These are phyloP conservation scores for Microcos paniculata DNA, from an alignment of 345 rosid genomes.

Conservation along the genomic window DNA sequence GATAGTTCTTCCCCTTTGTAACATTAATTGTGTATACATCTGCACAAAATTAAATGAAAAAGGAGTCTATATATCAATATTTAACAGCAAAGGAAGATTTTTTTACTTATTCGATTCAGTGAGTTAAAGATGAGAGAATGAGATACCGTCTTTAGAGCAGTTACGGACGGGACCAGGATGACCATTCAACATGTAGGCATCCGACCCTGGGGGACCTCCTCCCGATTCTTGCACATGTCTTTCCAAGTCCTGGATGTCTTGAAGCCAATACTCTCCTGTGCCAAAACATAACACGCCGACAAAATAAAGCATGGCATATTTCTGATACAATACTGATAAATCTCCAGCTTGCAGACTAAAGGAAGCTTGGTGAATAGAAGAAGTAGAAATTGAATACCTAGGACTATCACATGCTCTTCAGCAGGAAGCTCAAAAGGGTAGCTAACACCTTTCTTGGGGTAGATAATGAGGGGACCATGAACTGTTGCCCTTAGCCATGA, in stretches of 20 bases:
- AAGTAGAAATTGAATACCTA: constrained; percentile 12
- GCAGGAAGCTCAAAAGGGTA: constrained; percentile 31
- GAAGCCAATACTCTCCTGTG: constrained; percentile 12
- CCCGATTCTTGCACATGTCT: constrained; percentile 7
- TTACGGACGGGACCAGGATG: constrained; percentile 6
- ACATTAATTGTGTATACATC: constrained; percentile 3
- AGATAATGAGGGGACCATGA: constrained; percentile 47
- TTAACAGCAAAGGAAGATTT: neutral
- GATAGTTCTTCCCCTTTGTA: constrained; percentile 11
- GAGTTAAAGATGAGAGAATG: neutral
- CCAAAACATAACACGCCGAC: neutral
- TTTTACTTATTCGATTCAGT: neutral
- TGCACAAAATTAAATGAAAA: neutral
- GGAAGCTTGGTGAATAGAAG: neutral
- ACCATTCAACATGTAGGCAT: constrained; percentile 12
- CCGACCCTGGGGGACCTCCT: constrained; percentile 16
- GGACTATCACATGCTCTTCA: constrained; percentile 27
- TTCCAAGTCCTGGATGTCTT: constrained; percentile 10
- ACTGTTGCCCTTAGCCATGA: constrained; percentile 41
- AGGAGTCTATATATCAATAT: neutral
- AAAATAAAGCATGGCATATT: neutral
- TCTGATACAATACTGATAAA: neutral
- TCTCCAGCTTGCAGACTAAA: neutral
- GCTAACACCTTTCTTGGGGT: constrained; percentile 25
- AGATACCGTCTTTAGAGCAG: neutral